Conservation (phyloP, 148 eudicot genomes). For the Vaccinium macrocarpon region DNA sequence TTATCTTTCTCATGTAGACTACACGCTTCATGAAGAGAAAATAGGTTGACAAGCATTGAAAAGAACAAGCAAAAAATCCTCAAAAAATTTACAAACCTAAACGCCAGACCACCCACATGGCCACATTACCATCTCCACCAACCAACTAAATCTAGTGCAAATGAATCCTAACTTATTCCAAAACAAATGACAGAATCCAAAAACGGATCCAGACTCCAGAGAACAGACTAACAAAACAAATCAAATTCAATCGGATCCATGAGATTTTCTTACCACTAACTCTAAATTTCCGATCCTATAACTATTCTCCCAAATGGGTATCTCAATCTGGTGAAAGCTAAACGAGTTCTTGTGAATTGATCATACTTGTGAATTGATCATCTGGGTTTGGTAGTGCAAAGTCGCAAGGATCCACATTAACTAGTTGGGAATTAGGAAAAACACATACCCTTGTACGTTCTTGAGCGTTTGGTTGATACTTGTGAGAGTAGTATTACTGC, state of each 20-base stretch:
- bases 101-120: background rate
- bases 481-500: conserved; percentile 18
- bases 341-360: background rate
- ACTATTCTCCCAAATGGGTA: conserved; percentile 22
- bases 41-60: conserved; percentile 1
- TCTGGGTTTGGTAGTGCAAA: background rate
- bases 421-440: background rate
- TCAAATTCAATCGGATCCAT: conserved; percentile 6
- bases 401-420: background rate
- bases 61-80: background rate
- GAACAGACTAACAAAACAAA: background rate
- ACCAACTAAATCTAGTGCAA: background rate
- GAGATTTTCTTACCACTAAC: background rate
- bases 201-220: no score
- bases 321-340: conserved; percentile 13
- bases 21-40: background rate
- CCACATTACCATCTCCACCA: background rate
- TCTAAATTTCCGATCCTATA: background rate
- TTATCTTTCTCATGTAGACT: background rate
- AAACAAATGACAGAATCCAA: background rate
- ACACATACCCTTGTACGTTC: conserved; percentile 77
- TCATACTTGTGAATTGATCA: background rate
- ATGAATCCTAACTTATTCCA: background rate
- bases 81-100: background rate
- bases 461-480: conserved; percentile 66